Base-by-base conservation (phyloP, 2,329 filamentous ascomycete genomes). In the Penicillium sclerotigenum region DNA sequence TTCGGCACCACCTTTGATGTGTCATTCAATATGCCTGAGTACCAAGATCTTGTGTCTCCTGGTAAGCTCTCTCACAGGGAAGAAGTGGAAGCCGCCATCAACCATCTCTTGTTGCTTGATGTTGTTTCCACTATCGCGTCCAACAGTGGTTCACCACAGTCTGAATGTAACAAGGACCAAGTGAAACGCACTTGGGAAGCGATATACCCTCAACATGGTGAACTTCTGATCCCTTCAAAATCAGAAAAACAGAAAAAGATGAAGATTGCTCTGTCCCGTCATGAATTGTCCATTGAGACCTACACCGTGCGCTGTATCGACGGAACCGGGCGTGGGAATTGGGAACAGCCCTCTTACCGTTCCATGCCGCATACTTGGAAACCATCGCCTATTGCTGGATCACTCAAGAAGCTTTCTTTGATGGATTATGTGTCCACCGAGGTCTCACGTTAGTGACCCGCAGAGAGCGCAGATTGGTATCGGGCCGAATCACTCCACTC, bases 1-100 rank as follows among this genome's bases (percentile, higher is more conserved):
- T 65, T 72, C n/a, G 75, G 75, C 9, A 77, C 75, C 8, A 64
- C 67, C 50, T 77, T 73, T 45, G 69, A 75, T 18, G 60, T 77
- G 20, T 68, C 68, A 4, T 71, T 73, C 53, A 65, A 68, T 33
- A 58, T 73, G 22, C 65, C 72, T 2, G 59, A 68, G 4, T 63
- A 68, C 46, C 64, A 70, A 1, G 63, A 71, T 31, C 60, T 69
- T 22, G 67, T 71, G 31, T 67, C 73, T 1, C 71, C 74, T 0
- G 66, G 65, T 16, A 68, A 65, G 8, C 64, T 76, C 40, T 68
- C 65, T 2, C 58, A 71, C 18, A 70, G 65, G 31, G 66, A 69
- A 9, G 74, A 76, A 51, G 71, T 69, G 2, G 66, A 73, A 20
- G 60, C 68, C 1, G 64, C 71, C 5, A 61, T 77, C 2, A 66